A percentile compares a stretch with the other conserved stretches of the same genome.
These are phyloP conservation scores for Ilyonectria sp. DNA, from an alignment of 2,329 filamentous ascomycete genomes.

Conservation along the genomic window DNA sequence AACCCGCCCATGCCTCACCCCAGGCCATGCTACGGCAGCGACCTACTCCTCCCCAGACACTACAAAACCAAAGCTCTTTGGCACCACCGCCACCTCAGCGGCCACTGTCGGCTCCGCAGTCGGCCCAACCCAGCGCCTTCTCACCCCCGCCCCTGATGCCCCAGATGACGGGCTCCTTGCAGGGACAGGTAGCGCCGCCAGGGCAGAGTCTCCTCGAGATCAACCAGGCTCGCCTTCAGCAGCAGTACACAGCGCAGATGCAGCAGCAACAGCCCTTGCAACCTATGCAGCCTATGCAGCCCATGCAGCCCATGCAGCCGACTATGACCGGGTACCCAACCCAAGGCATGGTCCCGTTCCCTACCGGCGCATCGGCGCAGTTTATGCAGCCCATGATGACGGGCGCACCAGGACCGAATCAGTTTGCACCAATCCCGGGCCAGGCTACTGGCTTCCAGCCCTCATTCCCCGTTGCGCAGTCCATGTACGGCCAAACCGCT, in stretches of 20 bases:
- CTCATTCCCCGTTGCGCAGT: conserved; percentile 63
- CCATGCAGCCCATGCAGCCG: conserved; percentile 60
- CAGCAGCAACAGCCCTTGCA: conserved; percentile 57
- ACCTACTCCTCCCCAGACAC: conserved; percentile 77
- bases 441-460: conserved; percentile 76
- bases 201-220: conserved; percentile 86
- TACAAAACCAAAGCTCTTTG: conserved; percentile 73
- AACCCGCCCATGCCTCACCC: conserved; percentile 55
- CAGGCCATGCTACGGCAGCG: conserved; percentile 70
- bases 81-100: conserved; percentile 84
- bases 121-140: conserved; percentile 81
- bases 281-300: conserved; percentile 60
- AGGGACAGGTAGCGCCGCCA: conserved; percentile 76
- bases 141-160: conserved; percentile 82
- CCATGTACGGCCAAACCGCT: conserved; percentile 60
- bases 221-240: conserved; percentile 76
- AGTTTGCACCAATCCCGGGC: conserved; percentile 66
- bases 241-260: conserved; percentile 68
- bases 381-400: conserved; percentile 68
- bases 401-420: conserved; percentile 56
- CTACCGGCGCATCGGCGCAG: conserved; percentile 51
- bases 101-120: conserved; percentile 89
- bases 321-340: conserved; percentile 55
- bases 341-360: conserved; percentile 58
- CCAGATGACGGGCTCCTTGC: conserved; percentile 83